Conservation (phyloP, 139 green algal genomes). For the Chlorella sp. region DNA sequence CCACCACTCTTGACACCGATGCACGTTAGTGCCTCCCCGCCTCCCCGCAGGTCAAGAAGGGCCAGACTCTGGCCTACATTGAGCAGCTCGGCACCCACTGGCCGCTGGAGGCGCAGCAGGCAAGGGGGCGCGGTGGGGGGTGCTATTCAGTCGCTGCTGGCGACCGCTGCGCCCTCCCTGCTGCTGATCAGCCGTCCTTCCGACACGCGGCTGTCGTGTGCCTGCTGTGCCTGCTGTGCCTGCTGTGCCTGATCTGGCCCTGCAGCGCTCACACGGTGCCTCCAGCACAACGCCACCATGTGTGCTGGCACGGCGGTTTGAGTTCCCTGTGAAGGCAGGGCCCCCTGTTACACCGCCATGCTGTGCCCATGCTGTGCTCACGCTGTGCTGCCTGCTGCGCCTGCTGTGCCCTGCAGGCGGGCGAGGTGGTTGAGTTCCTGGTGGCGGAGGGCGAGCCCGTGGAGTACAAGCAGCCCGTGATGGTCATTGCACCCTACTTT, state of each 20-base stretch:
- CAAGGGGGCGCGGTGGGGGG: too few relatives aligned
- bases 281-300: background rate
- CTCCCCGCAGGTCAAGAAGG: conserved; percentile 74
- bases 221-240: background rate
- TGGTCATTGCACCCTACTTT: conserved; percentile 31
- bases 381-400: background rate
- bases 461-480: conserved; percentile 77
- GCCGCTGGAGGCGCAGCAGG: conserved; percentile 83
- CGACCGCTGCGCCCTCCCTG: background rate
- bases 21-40: too few relatives aligned
- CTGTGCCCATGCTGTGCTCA: background rate
- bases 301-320: conserved; percentile 83
- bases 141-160: conserved; percentile 42
- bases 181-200: too few relatives aligned
- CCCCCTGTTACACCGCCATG: background rate
- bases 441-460: conserved; percentile 84
- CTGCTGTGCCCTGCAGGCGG: conserved; percentile 43
- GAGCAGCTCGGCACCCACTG: conserved; percentile 96
- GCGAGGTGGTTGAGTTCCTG: conserved; percentile 82
- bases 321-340: conserved; percentile 55
- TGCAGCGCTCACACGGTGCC: too few relatives aligned
- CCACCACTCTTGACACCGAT: too few relatives aligned
- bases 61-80: conserved; percentile 83
- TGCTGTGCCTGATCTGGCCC: background rate
- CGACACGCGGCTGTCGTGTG: too few relatives aligned